phyloP scores from a whole-genome alignment of 306 rosid genomes.

The Adenanthera pavonina region DNA sequence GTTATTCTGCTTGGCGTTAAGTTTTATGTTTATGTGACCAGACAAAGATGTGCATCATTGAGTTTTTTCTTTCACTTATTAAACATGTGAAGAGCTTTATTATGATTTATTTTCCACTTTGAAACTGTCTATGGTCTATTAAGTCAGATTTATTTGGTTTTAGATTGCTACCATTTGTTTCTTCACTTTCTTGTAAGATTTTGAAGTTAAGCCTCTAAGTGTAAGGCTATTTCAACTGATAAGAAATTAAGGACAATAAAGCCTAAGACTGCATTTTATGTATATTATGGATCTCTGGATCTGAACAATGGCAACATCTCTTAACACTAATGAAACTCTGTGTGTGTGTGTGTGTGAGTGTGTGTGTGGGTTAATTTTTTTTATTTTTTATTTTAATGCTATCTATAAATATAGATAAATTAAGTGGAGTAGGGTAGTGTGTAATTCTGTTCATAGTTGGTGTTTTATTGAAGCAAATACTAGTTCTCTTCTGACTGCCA shows the following conservation, averaged over 20 bases:
- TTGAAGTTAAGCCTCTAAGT: background rate
- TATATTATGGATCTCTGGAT: conserved; percentile 2
- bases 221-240: background rate
- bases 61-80: conserved; percentile 8
- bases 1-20: background rate
- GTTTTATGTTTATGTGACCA: background rate
- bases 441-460: background rate
- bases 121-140: background rate
- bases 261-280: background rate
- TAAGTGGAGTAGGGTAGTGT: background rate
- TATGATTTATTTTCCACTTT: background rate
- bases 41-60: background rate
- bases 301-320: background rate
- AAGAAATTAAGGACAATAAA: background rate
- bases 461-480: background rate
- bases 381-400: background rate
- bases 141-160: conserved; percentile 24
- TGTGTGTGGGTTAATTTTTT: too few species aligned
- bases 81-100: background rate
- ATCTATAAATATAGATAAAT: background rate
- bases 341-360: background rate
- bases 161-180: background rate
- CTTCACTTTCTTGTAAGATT: background rate
- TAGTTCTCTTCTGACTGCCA: background rate
- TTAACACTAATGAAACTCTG: background rate